Conservation (phyloP, 306 rosid genomes). For the Lupinus albus region DNA sequence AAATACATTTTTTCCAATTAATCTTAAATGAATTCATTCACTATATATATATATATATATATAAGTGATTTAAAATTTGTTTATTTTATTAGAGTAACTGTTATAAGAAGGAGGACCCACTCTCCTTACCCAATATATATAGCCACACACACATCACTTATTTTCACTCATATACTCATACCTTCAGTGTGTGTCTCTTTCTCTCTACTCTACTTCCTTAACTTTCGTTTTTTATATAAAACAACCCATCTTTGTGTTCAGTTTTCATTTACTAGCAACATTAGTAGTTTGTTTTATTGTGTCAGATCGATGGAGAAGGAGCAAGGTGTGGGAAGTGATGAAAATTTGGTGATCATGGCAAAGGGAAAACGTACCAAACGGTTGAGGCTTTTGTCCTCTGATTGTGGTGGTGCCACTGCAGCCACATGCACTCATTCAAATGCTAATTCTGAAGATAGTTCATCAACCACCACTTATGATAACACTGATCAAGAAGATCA, state of each 20-base stretch:
- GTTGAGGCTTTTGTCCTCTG: conserved; percentile 42
- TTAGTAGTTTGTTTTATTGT: too few relatives aligned
- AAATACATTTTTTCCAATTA: too few relatives aligned
- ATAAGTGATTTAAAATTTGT: too few relatives aligned
- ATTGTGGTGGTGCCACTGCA: not conserved
- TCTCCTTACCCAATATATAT: not conserved
- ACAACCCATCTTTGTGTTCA: not conserved
- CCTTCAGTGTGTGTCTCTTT: conserved; percentile 1
- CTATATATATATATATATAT: too few relatives aligned
- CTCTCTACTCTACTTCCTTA: conserved; percentile 1
- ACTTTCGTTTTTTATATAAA: not conserved
- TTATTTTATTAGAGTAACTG: too few relatives aligned
- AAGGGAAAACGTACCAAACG: conserved; percentile 82
- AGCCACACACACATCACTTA: not conserved
- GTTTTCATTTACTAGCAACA: not conserved
- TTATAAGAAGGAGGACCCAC: conserved; percentile 41
- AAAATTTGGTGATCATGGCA: conserved; percentile 15
- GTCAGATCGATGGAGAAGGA: conserved; percentile 36
- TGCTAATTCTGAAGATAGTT: conserved; percentile 40
- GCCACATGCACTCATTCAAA: conserved; percentile 59
- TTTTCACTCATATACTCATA: not conserved
- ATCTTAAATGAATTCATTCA: too few relatives aligned
- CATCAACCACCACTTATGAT: conserved; percentile 49
- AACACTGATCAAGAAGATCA: conserved; percentile 68
- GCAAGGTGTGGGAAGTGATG: conserved; percentile 28